Evolutionary conservation across 1,284 basidiomycete genomes (phyloP), one percentile per base, ranked within the genome.

Genomic region (Boletellus sp.): DNA sequence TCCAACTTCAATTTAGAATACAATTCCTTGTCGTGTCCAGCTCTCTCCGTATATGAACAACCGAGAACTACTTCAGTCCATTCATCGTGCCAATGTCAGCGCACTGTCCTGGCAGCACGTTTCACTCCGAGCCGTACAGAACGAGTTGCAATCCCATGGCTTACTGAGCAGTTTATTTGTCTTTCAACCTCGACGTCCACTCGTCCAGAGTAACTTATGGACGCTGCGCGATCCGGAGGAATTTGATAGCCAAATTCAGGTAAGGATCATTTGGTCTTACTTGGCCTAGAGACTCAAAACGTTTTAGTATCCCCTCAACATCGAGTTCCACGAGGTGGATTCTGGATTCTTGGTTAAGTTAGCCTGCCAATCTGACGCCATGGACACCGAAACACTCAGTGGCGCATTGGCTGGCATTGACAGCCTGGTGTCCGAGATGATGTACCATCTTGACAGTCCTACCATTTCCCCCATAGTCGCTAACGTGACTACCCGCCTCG

Each of bases 81-180:
- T 80, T 30, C 78, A 80, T 42, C 50, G 60, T 32, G 55, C 57
- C 30, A 79, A 79, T 52, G 58, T 76, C 26, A 67, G 71, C 6
- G 71, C 71, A 12, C 63, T 76, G 44, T 60, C 71, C 3, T 78
- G 76, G 71, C 77, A 79, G 49, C 78, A 80, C 46, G 70, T 71
- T 11, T 78, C 78, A 15, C 65, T 78, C 48, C 71, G 78, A 42
- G 61, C 65, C 1, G 70, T 80, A 19, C 78, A 80, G 46, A 67
- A 60, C 26, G 60, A 64, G 36, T 53, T 77, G 21, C 64, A 62
- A 2, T 37, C 72, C 8, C 57, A 66, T 16, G 60, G 54, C 13
- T 57, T 80, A 8, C 77, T 74, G 67, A 75, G 76, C 50, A 73
- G 72, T 46, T 62, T 80, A 35, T 79, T 80, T 58, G 60, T 79